A percentile compares a stretch with the other conserved stretches of the same genome.
Evolutionary conservation across 129 eudicot genomes (phyloP).

Genomic region (Arctium lappa): DNA sequence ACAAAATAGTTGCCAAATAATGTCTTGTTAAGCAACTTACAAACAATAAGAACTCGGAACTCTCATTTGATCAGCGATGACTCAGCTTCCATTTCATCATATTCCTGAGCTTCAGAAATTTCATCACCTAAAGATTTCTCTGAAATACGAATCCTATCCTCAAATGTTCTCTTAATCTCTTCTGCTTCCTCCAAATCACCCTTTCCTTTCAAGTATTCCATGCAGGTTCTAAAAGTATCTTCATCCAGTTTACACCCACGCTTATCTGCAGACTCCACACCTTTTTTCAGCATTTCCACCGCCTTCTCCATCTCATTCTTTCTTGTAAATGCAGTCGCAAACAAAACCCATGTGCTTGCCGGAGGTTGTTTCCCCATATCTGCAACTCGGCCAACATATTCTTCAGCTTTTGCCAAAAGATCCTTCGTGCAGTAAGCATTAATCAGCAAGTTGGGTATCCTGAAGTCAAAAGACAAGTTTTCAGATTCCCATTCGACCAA

Average conservation of each 20-base stretch:
- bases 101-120: background rate
- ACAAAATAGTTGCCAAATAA: background rate
- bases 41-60: background rate
- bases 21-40: background rate
- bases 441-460: slow-evolving; percentile 48
- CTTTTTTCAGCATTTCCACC: slow-evolving; percentile 41
- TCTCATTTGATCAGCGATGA: background rate
- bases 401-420: slow-evolving; percentile 52
- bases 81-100: slow-evolving; percentile 13
- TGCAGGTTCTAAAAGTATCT: slow-evolving; percentile 25
- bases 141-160: slow-evolving; percentile 9
- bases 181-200: slow-evolving; percentile 29
- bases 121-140: slow-evolving; percentile 4
- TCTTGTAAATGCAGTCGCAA: slow-evolving; percentile 41
- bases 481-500: slow-evolving; percentile 56
- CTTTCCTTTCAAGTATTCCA: slow-evolving; percentile 33
- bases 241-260: slow-evolving; percentile 20
- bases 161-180: slow-evolving; percentile 15
- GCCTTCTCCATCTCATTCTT: slow-evolving; percentile 43
- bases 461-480: slow-evolving; percentile 40
- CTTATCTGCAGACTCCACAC: slow-evolving; percentile 21
- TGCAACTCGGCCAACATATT: slow-evolving; percentile 32
- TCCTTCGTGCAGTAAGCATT: slow-evolving; percentile 39
- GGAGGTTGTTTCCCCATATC: slow-evolving; percentile 40
- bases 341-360: slow-evolving; percentile 42